These are phyloP conservation scores for Stagonosporopsis vannaccii DNA, from an alignment of 2,329 filamentous ascomycete genomes.

Conservation along the genomic window DNA sequence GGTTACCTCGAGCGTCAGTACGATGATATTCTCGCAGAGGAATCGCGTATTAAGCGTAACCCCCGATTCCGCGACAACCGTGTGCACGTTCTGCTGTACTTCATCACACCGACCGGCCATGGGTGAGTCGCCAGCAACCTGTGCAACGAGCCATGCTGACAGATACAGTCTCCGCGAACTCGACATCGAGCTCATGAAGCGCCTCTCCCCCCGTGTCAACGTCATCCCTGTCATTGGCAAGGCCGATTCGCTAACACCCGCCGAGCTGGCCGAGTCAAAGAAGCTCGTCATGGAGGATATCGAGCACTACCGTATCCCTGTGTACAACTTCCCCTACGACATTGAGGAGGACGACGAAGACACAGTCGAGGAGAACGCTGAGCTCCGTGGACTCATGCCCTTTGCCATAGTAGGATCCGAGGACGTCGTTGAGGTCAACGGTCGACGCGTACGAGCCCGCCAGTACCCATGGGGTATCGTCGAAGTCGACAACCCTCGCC, in stretches of 20 bases:
- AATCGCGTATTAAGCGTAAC: slow-evolving; percentile 99
- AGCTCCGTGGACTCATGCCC: slow-evolving; percentile 96
- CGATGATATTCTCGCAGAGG: slow-evolving; percentile 98
- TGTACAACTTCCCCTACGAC: slow-evolving; percentile 99
- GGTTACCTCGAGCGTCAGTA: slow-evolving; percentile 99
- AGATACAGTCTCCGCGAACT: slow-evolving; percentile 85
- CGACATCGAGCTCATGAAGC: slow-evolving; percentile 99
- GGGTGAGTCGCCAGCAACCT: slow-evolving; percentile 65
- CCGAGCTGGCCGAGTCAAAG: slow-evolving; percentile 97
- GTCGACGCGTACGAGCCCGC: slow-evolving; percentile 88
- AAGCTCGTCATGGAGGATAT: slow-evolving; percentile 99
- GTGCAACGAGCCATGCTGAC: slow-evolving; percentile 22
- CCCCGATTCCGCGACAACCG: slow-evolving; percentile 99
- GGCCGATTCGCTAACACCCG: slow-evolving; percentile 94
- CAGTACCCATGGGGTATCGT: slow-evolving; percentile 99
- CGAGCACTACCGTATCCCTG: slow-evolving; percentile 98
- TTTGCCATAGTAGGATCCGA: slow-evolving; percentile 99
- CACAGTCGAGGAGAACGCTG: slow-evolving; percentile 98
- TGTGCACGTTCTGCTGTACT: slow-evolving; percentile 97
- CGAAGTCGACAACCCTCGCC: slow-evolving; percentile 98
- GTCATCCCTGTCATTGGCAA: slow-evolving; percentile 99
- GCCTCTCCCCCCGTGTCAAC: slow-evolving; percentile 95
- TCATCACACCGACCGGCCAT: slow-evolving; percentile 97
- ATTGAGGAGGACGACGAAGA: slow-evolving; percentile 99
- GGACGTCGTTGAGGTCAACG: slow-evolving; percentile 91